Evolutionary conservation across 768 basidiomycete species (phyloP).

Genomic region (Xerocomellus chrysenteron): DNA sequence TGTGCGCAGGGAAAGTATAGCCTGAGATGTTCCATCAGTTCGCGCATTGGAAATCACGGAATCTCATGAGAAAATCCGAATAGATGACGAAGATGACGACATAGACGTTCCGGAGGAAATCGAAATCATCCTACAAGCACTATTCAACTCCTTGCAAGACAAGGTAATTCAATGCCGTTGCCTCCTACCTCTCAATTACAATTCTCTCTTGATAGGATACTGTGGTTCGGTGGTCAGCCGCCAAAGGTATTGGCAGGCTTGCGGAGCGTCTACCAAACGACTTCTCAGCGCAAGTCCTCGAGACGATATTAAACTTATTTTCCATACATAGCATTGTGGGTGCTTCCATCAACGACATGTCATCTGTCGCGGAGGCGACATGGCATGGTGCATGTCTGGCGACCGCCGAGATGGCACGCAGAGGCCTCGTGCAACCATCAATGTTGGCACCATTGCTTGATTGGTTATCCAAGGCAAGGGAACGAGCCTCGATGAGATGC

Average conservation of each 20-base stretch:
- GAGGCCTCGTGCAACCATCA: constrained; percentile 63
- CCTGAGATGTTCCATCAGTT: constrained; percentile 21
- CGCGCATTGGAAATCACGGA: constrained; percentile 24
- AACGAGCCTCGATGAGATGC: constrained; percentile 4
- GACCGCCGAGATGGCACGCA: constrained; percentile 87
- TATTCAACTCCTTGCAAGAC: constrained; percentile 77
- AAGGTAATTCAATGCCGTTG: constrained; percentile 48
- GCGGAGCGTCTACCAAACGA: constrained; percentile 75
- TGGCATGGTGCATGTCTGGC: constrained; percentile 97
- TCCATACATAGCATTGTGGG: constrained; percentile 66
- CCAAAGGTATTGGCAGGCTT: constrained; percentile 88
- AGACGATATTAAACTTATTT: constrained; percentile 76
- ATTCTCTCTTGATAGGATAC: constrained; percentile 66
- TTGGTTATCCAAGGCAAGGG: constrained; percentile 76
- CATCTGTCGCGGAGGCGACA: constrained; percentile 76
- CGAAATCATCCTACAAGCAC: constrained; percentile 67
- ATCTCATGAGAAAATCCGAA: constrained; percentile 5
- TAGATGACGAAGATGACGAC: constrained; percentile 38
- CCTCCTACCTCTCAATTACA: neutral
- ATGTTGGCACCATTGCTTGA: constrained; percentile 63
- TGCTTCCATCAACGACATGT: constrained; percentile 66
- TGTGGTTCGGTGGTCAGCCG: constrained; percentile 89
- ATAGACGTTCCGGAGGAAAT: constrained; percentile 76
- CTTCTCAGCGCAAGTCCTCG: constrained; percentile 78
- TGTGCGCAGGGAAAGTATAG: constrained; percentile 25